These are phyloP conservation scores for Solanum paucissectum DNA, from an alignment of 257 asterid species.

Conservation along the genomic window DNA sequence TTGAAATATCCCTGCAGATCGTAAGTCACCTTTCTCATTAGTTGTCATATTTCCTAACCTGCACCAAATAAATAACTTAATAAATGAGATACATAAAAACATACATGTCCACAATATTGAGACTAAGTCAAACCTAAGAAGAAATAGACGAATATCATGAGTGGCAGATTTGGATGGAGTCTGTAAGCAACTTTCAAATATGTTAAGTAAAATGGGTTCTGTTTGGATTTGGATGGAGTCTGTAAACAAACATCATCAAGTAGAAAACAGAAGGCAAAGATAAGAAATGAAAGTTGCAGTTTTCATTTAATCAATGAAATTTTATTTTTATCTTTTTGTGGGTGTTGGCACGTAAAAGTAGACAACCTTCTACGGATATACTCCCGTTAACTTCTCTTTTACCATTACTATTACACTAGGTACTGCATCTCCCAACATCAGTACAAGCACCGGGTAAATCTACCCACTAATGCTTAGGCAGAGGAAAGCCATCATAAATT, in stretches of 20 bases:
- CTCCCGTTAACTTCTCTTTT: background rate
- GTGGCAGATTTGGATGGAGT: background rate
- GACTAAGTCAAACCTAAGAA: background rate
- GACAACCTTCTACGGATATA: background rate
- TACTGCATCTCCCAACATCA: background rate
- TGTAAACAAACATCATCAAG: background rate
- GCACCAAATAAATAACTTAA: slow-evolving; percentile 8
- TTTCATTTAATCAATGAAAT: background rate
- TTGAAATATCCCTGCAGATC: slow-evolving; percentile 66
- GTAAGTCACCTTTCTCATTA: slow-evolving; percentile 55
- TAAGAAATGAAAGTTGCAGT: background rate
- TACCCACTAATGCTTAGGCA: background rate
- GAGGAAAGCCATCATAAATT: background rate
- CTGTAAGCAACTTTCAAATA: background rate
- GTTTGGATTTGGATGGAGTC: background rate
- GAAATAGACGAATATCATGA: background rate
- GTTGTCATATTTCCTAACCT: slow-evolving; percentile 95
- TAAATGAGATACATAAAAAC: background rate
- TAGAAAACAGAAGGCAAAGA: background rate
- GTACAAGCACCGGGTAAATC: too few species aligned
- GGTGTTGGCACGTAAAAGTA: background rate
- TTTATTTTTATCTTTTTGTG: background rate
- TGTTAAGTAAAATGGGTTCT: background rate
- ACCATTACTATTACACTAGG: background rate
- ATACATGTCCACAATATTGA: background rate